Conservation (phyloP, 2,329 filamentous ascomycete genomes). For the Cercospora zeae-maydis region DNA sequence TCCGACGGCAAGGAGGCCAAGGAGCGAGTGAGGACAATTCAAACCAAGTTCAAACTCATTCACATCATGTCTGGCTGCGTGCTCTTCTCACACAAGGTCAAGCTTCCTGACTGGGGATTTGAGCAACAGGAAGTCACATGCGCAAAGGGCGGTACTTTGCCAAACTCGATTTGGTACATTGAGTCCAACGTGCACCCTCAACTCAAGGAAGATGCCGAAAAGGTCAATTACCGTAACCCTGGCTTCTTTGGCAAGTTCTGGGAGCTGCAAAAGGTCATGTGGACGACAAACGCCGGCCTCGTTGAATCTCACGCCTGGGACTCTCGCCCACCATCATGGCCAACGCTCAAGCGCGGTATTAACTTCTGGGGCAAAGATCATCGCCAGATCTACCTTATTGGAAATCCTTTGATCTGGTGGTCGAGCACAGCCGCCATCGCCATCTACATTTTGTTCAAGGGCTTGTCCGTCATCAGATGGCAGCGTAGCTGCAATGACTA, state of each 20-base stretch:
- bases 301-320: constrained; percentile 98
- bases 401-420: constrained; percentile 95
- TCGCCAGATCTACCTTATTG: constrained; percentile 93
- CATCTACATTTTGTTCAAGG: constrained; percentile 81
- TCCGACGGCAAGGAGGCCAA: constrained; percentile 76
- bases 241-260: constrained; percentile 98
- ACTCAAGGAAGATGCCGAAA: constrained; percentile 72
- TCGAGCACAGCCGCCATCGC: constrained; percentile 73
- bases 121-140: constrained; percentile 99
- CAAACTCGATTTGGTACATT: constrained; percentile 96
- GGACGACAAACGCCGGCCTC: constrained; percentile 93
- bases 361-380: constrained; percentile 98
- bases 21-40: constrained; percentile 82
- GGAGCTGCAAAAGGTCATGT: constrained; percentile 98
- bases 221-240: constrained; percentile 91
- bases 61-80: constrained; percentile 96
- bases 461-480: constrained; percentile 82
- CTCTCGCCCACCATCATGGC: constrained; percentile 90
- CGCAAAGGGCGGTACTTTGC: constrained; percentile 81
- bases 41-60: constrained; percentile 92
- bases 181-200: constrained; percentile 84
- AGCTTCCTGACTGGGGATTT: constrained; percentile 95
- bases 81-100: constrained; percentile 97
- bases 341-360: constrained; percentile 85
- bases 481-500: constrained; percentile 92